These are phyloP conservation scores for Dittrichia graveolens DNA, from an alignment of 129 eudicot species.

Conservation along the genomic window DNA sequence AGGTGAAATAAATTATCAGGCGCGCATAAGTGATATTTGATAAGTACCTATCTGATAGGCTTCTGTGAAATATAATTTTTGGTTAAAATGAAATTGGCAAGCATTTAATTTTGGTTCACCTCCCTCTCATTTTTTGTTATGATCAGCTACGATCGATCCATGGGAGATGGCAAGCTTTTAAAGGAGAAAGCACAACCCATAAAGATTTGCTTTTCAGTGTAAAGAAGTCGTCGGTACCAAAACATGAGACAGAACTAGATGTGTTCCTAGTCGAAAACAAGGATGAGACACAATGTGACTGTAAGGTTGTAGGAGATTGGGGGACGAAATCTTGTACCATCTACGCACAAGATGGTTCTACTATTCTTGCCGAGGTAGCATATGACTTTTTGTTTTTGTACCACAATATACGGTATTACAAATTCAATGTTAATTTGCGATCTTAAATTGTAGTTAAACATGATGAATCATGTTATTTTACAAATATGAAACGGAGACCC, in stretches of 20 bases:
- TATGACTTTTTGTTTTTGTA: not conserved
- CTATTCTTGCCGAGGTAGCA: conserved; percentile 41
- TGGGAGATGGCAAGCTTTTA: conserved; percentile 52
- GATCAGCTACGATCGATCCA: conserved; percentile 40
- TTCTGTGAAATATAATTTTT: no score
- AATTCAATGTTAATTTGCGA: no score
- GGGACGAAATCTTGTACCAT: conserved; percentile 43
- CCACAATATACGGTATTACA: no score
- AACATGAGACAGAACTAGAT: conserved; percentile 34
- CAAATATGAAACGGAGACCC: no score
- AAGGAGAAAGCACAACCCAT: conserved; percentile 39
- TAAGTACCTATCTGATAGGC: no score
- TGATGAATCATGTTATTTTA: no score
- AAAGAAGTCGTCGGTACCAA: conserved; percentile 33
- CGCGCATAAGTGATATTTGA: no score
- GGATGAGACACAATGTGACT: conserved; percentile 34
- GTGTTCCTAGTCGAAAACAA: conserved; percentile 41
- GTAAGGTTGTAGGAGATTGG: conserved; percentile 44
- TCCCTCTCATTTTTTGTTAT: not conserved
- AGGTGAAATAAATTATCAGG: no score
- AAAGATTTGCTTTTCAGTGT: conserved; percentile 45
- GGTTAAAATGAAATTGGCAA: not conserved
- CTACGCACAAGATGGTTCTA: conserved; percentile 33
- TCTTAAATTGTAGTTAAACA: no score
- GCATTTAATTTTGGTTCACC: not conserved